Evolutionary conservation across 73 alveolate species (phyloP).

Genomic region (Tetrahymena elliotti): DNA sequence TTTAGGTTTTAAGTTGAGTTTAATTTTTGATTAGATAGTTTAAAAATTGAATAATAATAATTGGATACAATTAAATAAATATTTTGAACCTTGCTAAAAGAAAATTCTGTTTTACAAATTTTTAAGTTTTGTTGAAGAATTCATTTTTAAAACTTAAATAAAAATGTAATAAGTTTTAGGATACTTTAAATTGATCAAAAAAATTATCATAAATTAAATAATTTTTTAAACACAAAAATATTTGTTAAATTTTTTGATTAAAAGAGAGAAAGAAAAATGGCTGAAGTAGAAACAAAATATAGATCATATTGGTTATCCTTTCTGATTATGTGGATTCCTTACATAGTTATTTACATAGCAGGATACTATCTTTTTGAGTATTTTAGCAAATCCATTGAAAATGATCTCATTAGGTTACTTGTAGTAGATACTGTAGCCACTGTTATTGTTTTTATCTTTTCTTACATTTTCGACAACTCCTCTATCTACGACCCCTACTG

Average conservation of each 20-base stretch:
- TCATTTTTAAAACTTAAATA: not conserved
- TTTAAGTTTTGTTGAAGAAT: not conserved
- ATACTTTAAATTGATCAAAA: not conserved
- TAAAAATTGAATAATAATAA: not conserved
- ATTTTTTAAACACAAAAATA: no score
- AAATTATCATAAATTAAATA: no score
- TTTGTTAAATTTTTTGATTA: not conserved
- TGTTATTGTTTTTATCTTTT: not conserved
- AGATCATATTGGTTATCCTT: constrained; percentile 4
- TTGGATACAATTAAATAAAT: not conserved
- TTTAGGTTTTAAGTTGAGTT: not conserved
- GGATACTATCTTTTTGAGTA: not conserved
- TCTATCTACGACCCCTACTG: constrained; percentile 37
- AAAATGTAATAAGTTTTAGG: not conserved
- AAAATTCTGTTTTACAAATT: not conserved
- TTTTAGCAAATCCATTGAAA: not conserved
- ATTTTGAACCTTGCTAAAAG: not conserved
- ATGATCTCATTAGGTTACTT: not conserved
- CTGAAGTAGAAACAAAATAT: not conserved
- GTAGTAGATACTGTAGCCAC: not conserved
- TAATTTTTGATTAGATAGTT: not conserved
- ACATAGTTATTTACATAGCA: not conserved
- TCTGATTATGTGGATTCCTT: constrained; percentile 18
- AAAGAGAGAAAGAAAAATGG: not conserved
- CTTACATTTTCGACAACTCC: constrained; percentile 5